Base-by-base conservation (phyloP, 2,329 filamentous ascomycete species). In the Sporothrix phasma region DNA sequence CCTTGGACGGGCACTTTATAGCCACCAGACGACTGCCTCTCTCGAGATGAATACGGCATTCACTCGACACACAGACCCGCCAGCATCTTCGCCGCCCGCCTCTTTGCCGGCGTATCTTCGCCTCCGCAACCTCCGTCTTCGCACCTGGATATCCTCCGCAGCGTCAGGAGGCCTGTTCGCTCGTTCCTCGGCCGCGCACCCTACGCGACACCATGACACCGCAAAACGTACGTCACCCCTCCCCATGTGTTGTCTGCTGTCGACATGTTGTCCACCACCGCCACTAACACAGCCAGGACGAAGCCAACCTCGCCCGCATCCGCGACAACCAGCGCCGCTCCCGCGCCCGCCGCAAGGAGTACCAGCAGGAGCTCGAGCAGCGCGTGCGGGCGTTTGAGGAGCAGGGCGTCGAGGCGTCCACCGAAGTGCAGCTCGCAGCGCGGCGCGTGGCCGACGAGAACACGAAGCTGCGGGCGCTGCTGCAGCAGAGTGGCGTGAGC, bases 251-350 rank as follows among this genome's bases (percentile, higher is more conserved):
- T 63, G 34, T 22, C 3, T 3, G 26, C 15, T 15, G n/a, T n/a
- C n/a, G n/a, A n/a, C n/a, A n/a, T n/a, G n/a, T 17, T 56, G 7
- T 26, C 24, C 10, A n/a, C 13, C 5, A 41, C 31, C 17, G 1
- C 7, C 5, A 5, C 61, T 58, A 24, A 47, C 47, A 29, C 3
- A 17, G 6, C 13, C 31, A 68, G 68, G 68, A 69, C 60, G 66
- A 69, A 49, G 68, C 68, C 11, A 69, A 68, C 31, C 67, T 69
- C 68, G 81, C 83, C 54, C 85, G 88, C 65, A 87, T 91, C 68
- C 83, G 88, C 68, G 87, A 92, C 70, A 92, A 92, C 70, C 89
- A 92, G 72, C 81, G 88, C 64, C 84, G 88, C 67, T 90, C 86
- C n/a, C 84, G 89, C 62, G 87, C 87, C 53, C 82, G 88, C 41